Evolutionary conservation across 108 stramenopile species (phyloP).

Genomic region (Cafeteria roenbergensis): DNA sequence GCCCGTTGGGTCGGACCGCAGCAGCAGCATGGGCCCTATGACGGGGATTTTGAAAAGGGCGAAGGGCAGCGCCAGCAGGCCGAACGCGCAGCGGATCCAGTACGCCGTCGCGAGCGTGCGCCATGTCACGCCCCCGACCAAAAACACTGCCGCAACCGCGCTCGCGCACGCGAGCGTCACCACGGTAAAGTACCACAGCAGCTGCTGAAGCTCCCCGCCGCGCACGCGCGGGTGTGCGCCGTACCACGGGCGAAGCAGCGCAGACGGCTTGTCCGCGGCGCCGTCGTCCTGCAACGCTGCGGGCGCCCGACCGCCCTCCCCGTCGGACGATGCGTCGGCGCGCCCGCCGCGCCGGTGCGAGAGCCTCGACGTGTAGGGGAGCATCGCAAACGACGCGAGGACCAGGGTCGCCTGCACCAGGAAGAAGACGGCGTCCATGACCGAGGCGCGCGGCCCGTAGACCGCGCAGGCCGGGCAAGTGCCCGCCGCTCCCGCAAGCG

Average conservation of each 20-base stretch:
- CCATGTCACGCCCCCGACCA: background rate
- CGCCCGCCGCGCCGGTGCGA: background rate
- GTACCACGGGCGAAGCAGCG: background rate
- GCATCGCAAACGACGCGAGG: background rate
- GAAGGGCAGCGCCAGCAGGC: constrained; percentile 6
- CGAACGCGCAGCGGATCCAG: constrained; percentile 12
- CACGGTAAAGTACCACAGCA: background rate
- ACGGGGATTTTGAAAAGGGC: constrained; percentile 13
- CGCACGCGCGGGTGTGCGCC: background rate
- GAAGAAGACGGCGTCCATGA: background rate
- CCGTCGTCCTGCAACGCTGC: background rate
- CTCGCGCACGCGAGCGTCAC: background rate
- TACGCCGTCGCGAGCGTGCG: constrained; percentile 7
- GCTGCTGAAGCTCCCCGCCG: background rate
- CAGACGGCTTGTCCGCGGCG: background rate
- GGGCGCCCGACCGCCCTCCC: background rate
- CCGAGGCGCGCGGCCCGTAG: background rate
- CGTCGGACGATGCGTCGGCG: background rate
- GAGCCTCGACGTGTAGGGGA: background rate
- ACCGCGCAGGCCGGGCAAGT: background rate
- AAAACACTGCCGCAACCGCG: background rate
- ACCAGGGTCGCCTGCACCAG: constrained; percentile 1
- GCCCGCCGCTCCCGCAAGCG: background rate
- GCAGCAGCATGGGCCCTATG: background rate
- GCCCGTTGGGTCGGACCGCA: constrained; percentile 10